phyloP scores from a whole-genome alignment of 2,329 filamentous ascomycete genomes.

The Penicillium fuscoglaucum region DNA sequence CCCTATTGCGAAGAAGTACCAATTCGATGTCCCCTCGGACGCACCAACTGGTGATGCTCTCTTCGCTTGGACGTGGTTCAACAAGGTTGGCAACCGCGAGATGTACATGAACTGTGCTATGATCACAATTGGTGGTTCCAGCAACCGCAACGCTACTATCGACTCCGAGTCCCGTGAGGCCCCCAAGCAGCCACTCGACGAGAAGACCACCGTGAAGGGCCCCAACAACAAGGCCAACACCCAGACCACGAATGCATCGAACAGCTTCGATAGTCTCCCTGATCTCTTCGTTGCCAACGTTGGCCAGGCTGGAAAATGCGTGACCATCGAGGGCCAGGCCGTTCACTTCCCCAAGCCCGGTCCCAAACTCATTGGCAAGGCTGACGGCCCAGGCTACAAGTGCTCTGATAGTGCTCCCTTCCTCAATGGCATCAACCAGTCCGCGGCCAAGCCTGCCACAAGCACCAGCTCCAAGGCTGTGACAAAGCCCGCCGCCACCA shows the following conservation, averaged over 20 bases:
- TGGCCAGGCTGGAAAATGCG: slow-evolving; percentile 54
- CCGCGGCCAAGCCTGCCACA: background rate
- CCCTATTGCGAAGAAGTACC: slow-evolving; percentile 54
- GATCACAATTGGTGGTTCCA: slow-evolving; percentile 56
- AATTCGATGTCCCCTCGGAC: slow-evolving; percentile 66
- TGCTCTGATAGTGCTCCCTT: slow-evolving; percentile 36
- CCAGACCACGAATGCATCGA: slow-evolving; percentile 14
- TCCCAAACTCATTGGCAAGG: slow-evolving; percentile 48
- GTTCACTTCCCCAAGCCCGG: slow-evolving; percentile 68
- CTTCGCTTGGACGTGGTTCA: slow-evolving; percentile 77
- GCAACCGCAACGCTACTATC: background rate
- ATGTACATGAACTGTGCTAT: slow-evolving; percentile 86
- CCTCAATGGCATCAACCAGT: slow-evolving; percentile 18
- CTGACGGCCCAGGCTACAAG: slow-evolving; percentile 38
- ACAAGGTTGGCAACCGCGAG: slow-evolving; percentile 73
- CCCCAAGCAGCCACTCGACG: slow-evolving; percentile 3
- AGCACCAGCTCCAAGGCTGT: background rate
- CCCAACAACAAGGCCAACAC: slow-evolving; percentile 11
- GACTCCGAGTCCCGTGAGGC: slow-evolving; percentile 2
- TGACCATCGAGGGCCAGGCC: slow-evolving; percentile 58
- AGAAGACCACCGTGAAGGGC: slow-evolving; percentile 1
- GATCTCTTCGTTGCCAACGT: slow-evolving; percentile 72
- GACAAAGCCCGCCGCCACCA: background rate
- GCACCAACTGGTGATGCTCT: slow-evolving; percentile 62
- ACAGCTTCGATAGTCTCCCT: slow-evolving; percentile 58